Evolutionary conservation across 352 stramenopile species (phyloP).

Genomic region (Globisporangium middletonii): DNA sequence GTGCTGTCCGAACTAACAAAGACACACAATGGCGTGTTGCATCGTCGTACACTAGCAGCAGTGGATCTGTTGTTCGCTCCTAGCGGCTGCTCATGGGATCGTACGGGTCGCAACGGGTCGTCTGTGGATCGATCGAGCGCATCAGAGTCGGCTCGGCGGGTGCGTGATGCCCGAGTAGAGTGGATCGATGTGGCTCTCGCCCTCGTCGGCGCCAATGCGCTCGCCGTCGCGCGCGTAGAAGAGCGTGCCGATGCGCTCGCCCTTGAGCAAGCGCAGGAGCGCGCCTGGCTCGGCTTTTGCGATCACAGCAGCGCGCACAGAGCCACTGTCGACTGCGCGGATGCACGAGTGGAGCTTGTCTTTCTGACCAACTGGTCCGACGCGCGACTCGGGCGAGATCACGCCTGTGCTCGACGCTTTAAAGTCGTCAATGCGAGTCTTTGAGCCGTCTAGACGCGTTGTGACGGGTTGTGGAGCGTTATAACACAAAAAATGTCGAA

Average conservation of each 20-base stretch:
- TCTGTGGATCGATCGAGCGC: too few relatives aligned
- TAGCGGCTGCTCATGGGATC: too few relatives aligned
- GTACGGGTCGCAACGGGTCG: too few relatives aligned
- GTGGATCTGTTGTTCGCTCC: too few relatives aligned
- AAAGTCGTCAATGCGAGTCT: constrained; percentile 46
- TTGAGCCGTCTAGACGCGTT: constrained; percentile 15
- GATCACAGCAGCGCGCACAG: constrained; percentile 53
- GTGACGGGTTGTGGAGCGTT: neutral
- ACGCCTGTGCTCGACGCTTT: constrained; percentile 32
- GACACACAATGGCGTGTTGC: neutral
- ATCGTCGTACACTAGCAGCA: too few relatives aligned
- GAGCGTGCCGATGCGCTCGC: constrained; percentile 62
- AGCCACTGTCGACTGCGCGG: constrained; percentile 64
- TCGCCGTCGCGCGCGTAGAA: constrained; percentile 40
- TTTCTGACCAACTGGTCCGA: constrained; percentile 58
- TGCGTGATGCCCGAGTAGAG: constrained; percentile 60
- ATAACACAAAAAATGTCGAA: too few relatives aligned
- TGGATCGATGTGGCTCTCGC: constrained; percentile 56
- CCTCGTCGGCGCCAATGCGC: constrained; percentile 34
- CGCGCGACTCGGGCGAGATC: constrained; percentile 44
- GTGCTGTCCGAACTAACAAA: constrained; percentile 5
- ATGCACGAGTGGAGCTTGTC: constrained; percentile 83
- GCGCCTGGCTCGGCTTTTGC: constrained; percentile 56
- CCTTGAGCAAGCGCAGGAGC: constrained; percentile 56
- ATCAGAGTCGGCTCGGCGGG: constrained; percentile 10